Base-by-base conservation (phyloP, 106 monocot genomes). In the Posidonia australis region DNA sequence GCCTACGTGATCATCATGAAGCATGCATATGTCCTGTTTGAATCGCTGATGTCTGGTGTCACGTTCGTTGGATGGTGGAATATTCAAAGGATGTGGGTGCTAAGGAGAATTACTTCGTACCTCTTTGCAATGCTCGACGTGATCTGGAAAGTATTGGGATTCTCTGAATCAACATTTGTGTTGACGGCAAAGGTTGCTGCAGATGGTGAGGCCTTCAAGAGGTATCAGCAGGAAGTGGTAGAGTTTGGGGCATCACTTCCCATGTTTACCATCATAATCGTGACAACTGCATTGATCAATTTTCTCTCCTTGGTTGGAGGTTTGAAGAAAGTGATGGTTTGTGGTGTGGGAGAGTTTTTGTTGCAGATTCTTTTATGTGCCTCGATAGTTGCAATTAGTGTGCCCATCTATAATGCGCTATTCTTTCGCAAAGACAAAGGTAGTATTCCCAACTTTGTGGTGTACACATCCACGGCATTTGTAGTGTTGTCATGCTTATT, bases 281-380 rank as follows among this genome's bases (percentile, higher is more conserved):
- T 46, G 0, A 48, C 51, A 0, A 4, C 57, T 23, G 63, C 69
- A 16, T 1, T 70, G 70, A 31, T 70, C 18, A 31, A 64, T n/a
- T 44, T 64, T 3, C 13, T 64, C 6, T 70, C 63, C 57, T 24
- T 76, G 21, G 16, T 70, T 4, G 43, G 54, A 28, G 70, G 46
- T 19, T 13, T 70, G 12, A 56, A 58, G 70, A 76, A 32, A 14
- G 17, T 76, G 13, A 14, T 66, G 11, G 12, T 59, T 1, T 10
- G 18, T 1, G 45, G 10, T 16, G 55, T 1, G 2, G 30, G 11
- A 1, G 59, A 32, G 46, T 20, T 65, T 30, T 31, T 59, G 25
- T 13, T 17, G 59, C 59, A 56, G 26, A 10, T 56, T 56, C 23
- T 56, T 21, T 5, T 56, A 7, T 56, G 55, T 56, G 24, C 2